Percentiles rank a stretch among this genome's conserved stretches.
Evolutionary conservation across 1,284 basidiomycete species (phyloP).

Genomic region (Acaromyces ingoldii): DNA sequence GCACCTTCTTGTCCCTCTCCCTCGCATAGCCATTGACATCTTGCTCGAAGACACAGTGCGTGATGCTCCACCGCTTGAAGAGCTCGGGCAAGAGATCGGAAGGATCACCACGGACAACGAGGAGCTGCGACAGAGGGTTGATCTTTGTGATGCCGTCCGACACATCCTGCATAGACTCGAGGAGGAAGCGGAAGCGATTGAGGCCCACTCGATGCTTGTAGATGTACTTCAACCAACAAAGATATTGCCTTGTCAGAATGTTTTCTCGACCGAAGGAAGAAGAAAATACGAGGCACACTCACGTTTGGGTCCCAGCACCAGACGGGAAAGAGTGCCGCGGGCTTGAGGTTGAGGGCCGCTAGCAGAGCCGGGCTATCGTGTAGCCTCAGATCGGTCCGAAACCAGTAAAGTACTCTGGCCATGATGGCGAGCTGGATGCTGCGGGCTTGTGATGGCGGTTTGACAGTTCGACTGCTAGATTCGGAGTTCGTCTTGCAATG

Average conservation of each 20-base stretch:
- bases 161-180: slow-evolving; percentile 54
- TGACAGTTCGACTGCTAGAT: too few species aligned
- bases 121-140: slow-evolving; percentile 54
- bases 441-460: too few species aligned
- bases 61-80: slow-evolving; percentile 56
- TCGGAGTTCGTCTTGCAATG: too few species aligned
- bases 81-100: slow-evolving; percentile 53
- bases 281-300: slow-evolving; percentile 31
- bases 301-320: slow-evolving; percentile 47
- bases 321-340: slow-evolving; percentile 54
- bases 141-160: slow-evolving; percentile 52
- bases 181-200: slow-evolving; percentile 57
- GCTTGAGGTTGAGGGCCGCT: slow-evolving; percentile 53
- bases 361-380: slow-evolving; percentile 57
- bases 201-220: slow-evolving; percentile 55
- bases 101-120: slow-evolving; percentile 57
- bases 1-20: slow-evolving; percentile 19
- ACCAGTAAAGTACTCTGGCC: slow-evolving; percentile 55
- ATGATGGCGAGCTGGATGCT: too few species aligned
- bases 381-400: slow-evolving; percentile 57
- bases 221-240: slow-evolving; percentile 50
- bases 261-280: slow-evolving; percentile 15
- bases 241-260: not conserved
- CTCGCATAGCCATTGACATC: slow-evolving; percentile 24
- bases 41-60: slow-evolving; percentile 54